phyloP scores from a whole-genome alignment of 2,329 filamentous ascomycete genomes.

The Neofusicoccum ribis region DNA sequence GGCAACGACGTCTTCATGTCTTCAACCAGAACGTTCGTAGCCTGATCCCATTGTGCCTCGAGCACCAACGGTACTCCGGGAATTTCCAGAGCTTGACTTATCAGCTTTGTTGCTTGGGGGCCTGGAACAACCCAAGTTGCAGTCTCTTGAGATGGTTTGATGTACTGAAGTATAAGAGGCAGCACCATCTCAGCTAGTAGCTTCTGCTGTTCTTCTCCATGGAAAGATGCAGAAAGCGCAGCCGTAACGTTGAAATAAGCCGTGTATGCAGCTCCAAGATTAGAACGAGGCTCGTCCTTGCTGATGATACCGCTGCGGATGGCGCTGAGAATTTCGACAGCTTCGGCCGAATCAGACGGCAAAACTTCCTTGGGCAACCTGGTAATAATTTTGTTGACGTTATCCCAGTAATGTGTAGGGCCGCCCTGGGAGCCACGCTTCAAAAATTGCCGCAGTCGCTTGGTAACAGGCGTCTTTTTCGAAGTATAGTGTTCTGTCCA shows the following conservation, averaged over 20 bases:
- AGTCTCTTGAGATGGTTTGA: slow-evolving; percentile 48
- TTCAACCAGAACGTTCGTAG: slow-evolving; percentile 64
- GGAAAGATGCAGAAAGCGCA: slow-evolving; percentile 43
- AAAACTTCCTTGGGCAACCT: slow-evolving; percentile 58
- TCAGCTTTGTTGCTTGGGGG: slow-evolving; percentile 39
- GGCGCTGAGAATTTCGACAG: slow-evolving; percentile 63
- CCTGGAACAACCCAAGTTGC: slow-evolving; percentile 53
- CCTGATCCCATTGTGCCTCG: slow-evolving; percentile 59
- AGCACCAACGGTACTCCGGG: slow-evolving; percentile 52
- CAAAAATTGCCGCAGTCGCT: slow-evolving; percentile 69
- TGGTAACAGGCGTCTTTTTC: slow-evolving; percentile 57
- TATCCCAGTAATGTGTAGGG: slow-evolving; percentile 70
- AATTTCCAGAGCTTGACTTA: slow-evolving; percentile 43
- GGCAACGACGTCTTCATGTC: slow-evolving; percentile 74
- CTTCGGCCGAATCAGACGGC: slow-evolving; percentile 54
- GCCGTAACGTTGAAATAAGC: slow-evolving; percentile 68
- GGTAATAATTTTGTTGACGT: slow-evolving; percentile 62
- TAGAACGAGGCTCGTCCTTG: slow-evolving; percentile 72
- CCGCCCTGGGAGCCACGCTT: slow-evolving; percentile 84
- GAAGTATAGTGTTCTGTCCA: slow-evolving; percentile 69
- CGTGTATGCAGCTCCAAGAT: slow-evolving; percentile 70
- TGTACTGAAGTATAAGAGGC: slow-evolving; percentile 56
- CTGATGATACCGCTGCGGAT: slow-evolving; percentile 70
- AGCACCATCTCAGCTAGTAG: slow-evolving; percentile 51
- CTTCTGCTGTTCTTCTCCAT: slow-evolving; percentile 47